Base-by-base conservation (phyloP, 257 asterid species). In the Rhazya stricta region DNA sequence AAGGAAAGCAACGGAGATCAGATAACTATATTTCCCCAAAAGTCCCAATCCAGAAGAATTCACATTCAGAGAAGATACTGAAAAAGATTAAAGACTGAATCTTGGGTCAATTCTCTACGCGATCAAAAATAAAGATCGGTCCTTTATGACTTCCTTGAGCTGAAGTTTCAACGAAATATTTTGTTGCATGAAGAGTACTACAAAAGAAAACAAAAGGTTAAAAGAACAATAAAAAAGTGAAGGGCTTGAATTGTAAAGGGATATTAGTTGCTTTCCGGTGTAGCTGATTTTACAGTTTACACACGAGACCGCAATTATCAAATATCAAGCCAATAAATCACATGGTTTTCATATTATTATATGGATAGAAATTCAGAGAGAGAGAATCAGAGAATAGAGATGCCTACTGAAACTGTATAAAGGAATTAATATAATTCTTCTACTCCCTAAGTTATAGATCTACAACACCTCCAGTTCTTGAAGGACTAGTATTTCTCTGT, bases 121-220 rank as follows among this genome's bases (percentile, higher is more conserved):
- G 77, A 72, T 71, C 68, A 37, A 53, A 37, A 23, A 15, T 54
- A 53, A 68, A 68, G 60, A 76, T 66, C 19, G 53, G 30, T 51
- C 48, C 58, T 75, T 67, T 25, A 51, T 43, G 51, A 48, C 32
- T 42, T n/a, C n/a, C 32, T 15, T 73, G 42, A 42, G 77, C 61
- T 58, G 32, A 74, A 19, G 37, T 61, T 43, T 62, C 71, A 27
- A 37, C 27, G 30, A 41, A 62, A 29, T 12, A 27, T 32, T 11
- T 18, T 9, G 30, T 29, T 39, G 32, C 16, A 58, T 12, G 56
- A 18, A 27, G 30, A n/a, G 67, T 27, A 46, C 27, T 11, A 21
- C 4, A 9, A 23, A 67, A 41, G 18, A 25, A 21, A 42, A 57
- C 10, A 16, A n/a, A 1, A 5, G 16, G 2, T 39, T 29, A 19